Conservation (phyloP, 73 alveolate genomes). For the Strombidium stylifer region DNA sequence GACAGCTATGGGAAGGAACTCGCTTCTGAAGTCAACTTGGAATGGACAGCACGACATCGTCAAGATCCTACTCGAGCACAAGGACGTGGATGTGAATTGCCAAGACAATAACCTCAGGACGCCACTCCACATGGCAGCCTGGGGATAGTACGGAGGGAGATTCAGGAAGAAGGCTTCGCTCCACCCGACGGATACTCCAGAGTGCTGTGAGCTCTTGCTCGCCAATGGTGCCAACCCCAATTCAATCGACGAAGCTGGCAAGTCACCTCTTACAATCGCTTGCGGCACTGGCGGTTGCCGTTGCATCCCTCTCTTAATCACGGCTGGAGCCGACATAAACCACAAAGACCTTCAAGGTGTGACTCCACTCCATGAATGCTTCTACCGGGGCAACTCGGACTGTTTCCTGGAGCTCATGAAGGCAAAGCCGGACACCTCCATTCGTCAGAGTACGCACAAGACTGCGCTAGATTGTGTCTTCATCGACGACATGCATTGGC, state of each 20-base stretch:
- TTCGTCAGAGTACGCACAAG: background rate
- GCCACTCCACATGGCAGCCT: constrained; percentile 79
- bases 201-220: constrained; percentile 63
- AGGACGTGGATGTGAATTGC: constrained; percentile 34
- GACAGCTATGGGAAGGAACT: constrained; percentile 69
- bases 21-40: constrained; percentile 81
- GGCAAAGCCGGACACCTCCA: background rate
- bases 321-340: constrained; percentile 54
- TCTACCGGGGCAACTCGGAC: background rate
- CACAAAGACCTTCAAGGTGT: constrained; percentile 68
- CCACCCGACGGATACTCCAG: constrained; percentile 74
- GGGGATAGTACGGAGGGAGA: constrained; percentile 90
- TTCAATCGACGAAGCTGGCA: constrained; percentile 68
- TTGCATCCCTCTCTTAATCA: background rate
- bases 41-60: constrained; percentile 68
- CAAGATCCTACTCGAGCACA: constrained; percentile 42
- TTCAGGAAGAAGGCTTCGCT: constrained; percentile 70
- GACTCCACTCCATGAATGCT: constrained; percentile 60
- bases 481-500: background rate
- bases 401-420: background rate
- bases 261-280: constrained; percentile 57
- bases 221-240: constrained; percentile 62
- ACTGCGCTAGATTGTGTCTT: background rate
- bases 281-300: constrained; percentile 29
- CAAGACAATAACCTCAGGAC: constrained; percentile 76